These are phyloP conservation scores for Penicillium waksmanii DNA, from an alignment of 495 filamentous ascomycete genomes.

Conservation along the genomic window DNA sequence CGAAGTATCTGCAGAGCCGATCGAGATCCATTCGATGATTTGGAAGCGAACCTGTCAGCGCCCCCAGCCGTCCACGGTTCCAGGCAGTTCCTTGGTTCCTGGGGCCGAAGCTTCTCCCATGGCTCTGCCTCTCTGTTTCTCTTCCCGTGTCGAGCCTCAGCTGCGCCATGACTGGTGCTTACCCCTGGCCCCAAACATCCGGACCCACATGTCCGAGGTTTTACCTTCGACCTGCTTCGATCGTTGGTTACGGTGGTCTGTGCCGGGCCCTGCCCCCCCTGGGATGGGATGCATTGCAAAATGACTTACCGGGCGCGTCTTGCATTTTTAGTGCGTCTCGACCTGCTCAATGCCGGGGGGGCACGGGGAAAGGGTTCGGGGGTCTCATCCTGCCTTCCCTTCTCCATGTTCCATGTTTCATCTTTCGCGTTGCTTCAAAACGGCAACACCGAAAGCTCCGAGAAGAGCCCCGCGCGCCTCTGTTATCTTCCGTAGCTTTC, in stretches of 20 bases:
- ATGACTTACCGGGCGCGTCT: background rate
- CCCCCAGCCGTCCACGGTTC: constrained; percentile 9
- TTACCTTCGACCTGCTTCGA: constrained; percentile 2
- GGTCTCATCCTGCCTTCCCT: background rate
- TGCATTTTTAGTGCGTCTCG: no score
- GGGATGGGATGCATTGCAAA: background rate
- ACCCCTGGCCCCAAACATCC: constrained; percentile 2
- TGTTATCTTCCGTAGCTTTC: background rate
- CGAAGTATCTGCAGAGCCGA: constrained; percentile 8
- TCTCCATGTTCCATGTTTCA: background rate
- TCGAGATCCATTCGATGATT: constrained; percentile 14
- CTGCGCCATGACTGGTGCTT: constrained; percentile 1
- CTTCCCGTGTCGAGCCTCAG: background rate
- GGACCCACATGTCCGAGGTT: background rate
- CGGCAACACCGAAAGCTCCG: background rate
- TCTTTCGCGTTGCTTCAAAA: background rate
- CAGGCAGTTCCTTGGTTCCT: constrained; percentile 7
- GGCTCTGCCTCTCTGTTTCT: background rate
- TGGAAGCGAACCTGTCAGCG: constrained; percentile 5
- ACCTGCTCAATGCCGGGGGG: background rate
- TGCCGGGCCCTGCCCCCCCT: background rate
- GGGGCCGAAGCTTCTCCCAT: constrained; percentile 12
- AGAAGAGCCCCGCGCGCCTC: background rate
- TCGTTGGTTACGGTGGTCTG: constrained; percentile 4
- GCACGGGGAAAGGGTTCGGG: no score